These are phyloP conservation scores for Vitis vinifera DNA, from an alignment of 164 flowering plant genomes.

Conservation along the genomic window ASM3070453v1 NC_081818.1:28696501-28697000, in stretches of 20 bases:
- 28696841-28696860: constrained; percentile 42
- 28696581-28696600: too few species aligned
- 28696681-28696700: background rate
- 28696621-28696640: background rate
- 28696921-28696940: background rate
- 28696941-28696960: background rate
- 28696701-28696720: background rate
- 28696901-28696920: background rate
- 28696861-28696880: constrained; percentile 35
- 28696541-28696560: constrained; percentile 42
- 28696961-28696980: background rate
- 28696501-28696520: constrained; percentile 44
- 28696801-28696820: constrained; percentile 47
- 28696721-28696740: background rate
- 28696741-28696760: background rate
- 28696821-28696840: constrained; percentile 43
- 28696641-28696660: background rate
- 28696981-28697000: background rate
- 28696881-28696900: background rate
- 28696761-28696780: constrained; percentile 57
- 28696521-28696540: constrained; percentile 62
- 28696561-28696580: background rate
- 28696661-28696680: background rate
- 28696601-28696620: too few species aligned
- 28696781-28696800: constrained; percentile 54